phyloP scores from a whole-genome alignment of 495 filamentous ascomycete genomes.

The Trichoderma gamsii region DNA sequence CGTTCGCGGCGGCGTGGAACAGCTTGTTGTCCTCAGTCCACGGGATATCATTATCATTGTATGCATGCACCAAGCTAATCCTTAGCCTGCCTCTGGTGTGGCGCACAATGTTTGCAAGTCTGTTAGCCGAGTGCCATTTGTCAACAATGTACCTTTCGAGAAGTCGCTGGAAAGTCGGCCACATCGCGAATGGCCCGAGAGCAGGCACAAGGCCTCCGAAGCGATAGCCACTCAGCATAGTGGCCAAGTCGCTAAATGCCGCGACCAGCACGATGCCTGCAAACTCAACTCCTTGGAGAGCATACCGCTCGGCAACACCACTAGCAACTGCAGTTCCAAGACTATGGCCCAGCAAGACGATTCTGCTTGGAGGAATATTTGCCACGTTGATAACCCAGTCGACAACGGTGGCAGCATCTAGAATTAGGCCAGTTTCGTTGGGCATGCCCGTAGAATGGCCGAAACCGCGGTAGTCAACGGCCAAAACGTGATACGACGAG shows the following conservation, averaged over 20 bases:
- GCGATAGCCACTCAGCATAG: conserved; percentile 56
- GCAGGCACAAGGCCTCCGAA: conserved; percentile 72
- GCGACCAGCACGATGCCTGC: conserved; percentile 71
- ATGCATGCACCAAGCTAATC: conserved; percentile 69
- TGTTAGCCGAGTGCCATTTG: conserved; percentile 44
- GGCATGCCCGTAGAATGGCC: conserved; percentile 74
- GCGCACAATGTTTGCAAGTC: conserved; percentile 38
- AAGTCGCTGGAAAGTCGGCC: conserved; percentile 37
- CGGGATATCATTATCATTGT: conserved; percentile 71
- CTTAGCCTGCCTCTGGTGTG: conserved; percentile 49
- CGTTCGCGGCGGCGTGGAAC: conserved; percentile 48
- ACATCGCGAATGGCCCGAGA: conserved; percentile 59
- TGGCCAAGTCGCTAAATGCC: conserved; percentile 67
- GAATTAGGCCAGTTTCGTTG: conserved; percentile 74
- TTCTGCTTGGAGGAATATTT: conserved; percentile 59
- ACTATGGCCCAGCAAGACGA: conserved; percentile 80
- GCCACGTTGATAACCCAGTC: conserved; percentile 63
- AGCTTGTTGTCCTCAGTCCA: conserved; percentile 54
- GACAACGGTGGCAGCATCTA: conserved; percentile 66
- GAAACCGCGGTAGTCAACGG: conserved; percentile 87
- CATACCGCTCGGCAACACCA: conserved; percentile 64
- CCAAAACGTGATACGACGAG: conserved; percentile 52
- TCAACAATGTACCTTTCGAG: conserved; percentile 43
- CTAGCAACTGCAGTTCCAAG: conserved; percentile 80
- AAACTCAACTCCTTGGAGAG: conserved; percentile 43